These are phyloP conservation scores for Samsoniella hepiali DNA, from an alignment of 2,329 filamentous ascomycete species.

Conservation along the genomic window DNA sequence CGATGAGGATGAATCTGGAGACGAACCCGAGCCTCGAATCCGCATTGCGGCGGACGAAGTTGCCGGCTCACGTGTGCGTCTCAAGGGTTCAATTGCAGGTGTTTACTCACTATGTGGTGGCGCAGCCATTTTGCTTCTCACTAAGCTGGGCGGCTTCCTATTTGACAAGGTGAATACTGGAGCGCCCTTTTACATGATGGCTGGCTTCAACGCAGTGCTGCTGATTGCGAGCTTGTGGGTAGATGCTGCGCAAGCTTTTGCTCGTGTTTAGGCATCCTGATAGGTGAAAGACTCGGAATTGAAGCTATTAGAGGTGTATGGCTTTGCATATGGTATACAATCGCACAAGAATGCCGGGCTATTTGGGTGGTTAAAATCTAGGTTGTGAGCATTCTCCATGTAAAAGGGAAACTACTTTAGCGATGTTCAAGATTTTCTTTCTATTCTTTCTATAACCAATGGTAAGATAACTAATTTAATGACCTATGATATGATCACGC, in stretches of 20 bases:
- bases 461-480: no score
- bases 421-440: no score
- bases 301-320: background rate
- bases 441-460: no score
- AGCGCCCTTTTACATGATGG: constrained; percentile 94
- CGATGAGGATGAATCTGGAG: constrained; percentile 40
- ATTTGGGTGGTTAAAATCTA: background rate
- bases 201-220: constrained; percentile 75
- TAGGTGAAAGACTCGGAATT: background rate
- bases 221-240: constrained; percentile 54
- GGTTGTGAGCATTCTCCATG: background rate
- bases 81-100: constrained; percentile 93
- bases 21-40: constrained; percentile 40
- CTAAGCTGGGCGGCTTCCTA: constrained; percentile 81
- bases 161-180: constrained; percentile 74
- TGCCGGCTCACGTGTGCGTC: constrained; percentile 48
- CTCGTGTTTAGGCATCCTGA: constrained; percentile 20
- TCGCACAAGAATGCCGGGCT: background rate
- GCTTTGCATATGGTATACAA: background rate
- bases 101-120: constrained; percentile 91
- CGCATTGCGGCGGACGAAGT: constrained; percentile 30
- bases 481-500: no score
- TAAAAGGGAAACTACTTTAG: background rate
- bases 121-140: constrained; percentile 83
- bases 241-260: constrained; percentile 44